Percentiles rank a stretch among this genome's conserved stretches.
phyloP scores from a whole-genome alignment of 164 flowering plant genomes.

The Malania oleifera region DNA sequence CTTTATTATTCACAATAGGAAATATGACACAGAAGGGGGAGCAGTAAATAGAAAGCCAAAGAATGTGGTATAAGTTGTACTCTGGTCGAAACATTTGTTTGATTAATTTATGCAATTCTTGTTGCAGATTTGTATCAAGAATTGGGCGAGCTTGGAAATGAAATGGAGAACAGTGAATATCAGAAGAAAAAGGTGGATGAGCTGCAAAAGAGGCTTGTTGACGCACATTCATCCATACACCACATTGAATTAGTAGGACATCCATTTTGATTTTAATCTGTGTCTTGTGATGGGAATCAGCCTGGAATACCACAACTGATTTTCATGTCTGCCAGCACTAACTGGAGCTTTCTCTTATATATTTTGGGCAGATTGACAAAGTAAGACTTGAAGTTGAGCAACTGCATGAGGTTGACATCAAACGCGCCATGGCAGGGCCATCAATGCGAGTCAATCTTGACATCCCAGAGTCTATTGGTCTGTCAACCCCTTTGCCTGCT shows the following conservation, averaged over 20 bases:
- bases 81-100: background rate
- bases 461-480: slow-evolving; percentile 89
- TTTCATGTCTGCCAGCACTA: background rate
- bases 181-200: slow-evolving; percentile 69
- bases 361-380: slow-evolving; percentile 51
- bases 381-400: slow-evolving; percentile 46
- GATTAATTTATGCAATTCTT: background rate
- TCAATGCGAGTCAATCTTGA: slow-evolving; percentile 64
- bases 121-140: slow-evolving; percentile 74
- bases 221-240: slow-evolving; percentile 66
- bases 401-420: slow-evolving; percentile 47
- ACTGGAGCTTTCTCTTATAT: background rate
- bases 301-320: background rate
- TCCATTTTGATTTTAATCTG: background rate
- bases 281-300: background rate
- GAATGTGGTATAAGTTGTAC: too few relatives aligned
- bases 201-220: slow-evolving; percentile 66
- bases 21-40: too few relatives aligned
- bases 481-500: slow-evolving; percentile 34
- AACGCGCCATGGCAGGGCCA: slow-evolving; percentile 51
- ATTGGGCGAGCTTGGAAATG: slow-evolving; percentile 71
- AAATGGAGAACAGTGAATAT: slow-evolving; percentile 78
- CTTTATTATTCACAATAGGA: too few relatives aligned
- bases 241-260: slow-evolving; percentile 68
- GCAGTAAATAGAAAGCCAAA: too few relatives aligned